phyloP scores from a whole-genome alignment of 495 filamentous ascomycete species.

The Ramalina intermedia region DNA sequence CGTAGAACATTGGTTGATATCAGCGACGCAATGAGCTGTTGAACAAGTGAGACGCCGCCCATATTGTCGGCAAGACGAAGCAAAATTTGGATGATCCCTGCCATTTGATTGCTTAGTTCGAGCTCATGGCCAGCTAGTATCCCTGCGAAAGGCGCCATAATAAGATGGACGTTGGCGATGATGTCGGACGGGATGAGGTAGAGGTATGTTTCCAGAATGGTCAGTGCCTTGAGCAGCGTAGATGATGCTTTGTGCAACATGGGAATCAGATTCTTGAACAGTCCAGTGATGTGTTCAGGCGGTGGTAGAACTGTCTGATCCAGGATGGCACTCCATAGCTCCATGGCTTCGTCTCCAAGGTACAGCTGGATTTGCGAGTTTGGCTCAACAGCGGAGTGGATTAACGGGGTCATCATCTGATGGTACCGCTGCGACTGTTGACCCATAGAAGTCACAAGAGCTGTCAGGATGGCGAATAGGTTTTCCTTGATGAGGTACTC shows the following conservation, averaged over 20 bases:
- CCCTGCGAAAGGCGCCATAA: constrained; percentile 40
- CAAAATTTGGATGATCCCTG: constrained; percentile 53
- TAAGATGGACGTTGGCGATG: constrained; percentile 48
- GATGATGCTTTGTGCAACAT: constrained; percentile 58
- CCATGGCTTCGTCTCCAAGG: constrained; percentile 80
- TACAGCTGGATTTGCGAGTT: constrained; percentile 69
- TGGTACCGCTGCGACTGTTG: constrained; percentile 59
- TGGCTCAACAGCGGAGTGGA: constrained; percentile 61
- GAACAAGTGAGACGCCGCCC: constrained; percentile 51
- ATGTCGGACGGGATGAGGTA: constrained; percentile 62
- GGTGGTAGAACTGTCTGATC: constrained; percentile 50
- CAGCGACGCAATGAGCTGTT: constrained; percentile 49
- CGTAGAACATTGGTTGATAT: constrained; percentile 50
- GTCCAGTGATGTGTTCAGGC: constrained; percentile 43
- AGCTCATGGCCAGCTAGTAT: constrained; percentile 45
- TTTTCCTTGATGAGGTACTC: constrained; percentile 85
- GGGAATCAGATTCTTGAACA: constrained; percentile 53
- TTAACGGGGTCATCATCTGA: constrained; percentile 57
- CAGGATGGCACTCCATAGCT: constrained; percentile 72
- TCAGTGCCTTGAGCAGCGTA: constrained; percentile 51
- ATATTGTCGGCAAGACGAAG: constrained; percentile 55
- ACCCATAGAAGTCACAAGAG: constrained; percentile 67
- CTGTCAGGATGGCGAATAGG: constrained; percentile 67
- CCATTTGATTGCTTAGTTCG: constrained; percentile 51
- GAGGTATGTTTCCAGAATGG: constrained; percentile 68